Conservation (phyloP, 2,329 filamentous ascomycete species). For the Sclerotinia minor region DNA sequence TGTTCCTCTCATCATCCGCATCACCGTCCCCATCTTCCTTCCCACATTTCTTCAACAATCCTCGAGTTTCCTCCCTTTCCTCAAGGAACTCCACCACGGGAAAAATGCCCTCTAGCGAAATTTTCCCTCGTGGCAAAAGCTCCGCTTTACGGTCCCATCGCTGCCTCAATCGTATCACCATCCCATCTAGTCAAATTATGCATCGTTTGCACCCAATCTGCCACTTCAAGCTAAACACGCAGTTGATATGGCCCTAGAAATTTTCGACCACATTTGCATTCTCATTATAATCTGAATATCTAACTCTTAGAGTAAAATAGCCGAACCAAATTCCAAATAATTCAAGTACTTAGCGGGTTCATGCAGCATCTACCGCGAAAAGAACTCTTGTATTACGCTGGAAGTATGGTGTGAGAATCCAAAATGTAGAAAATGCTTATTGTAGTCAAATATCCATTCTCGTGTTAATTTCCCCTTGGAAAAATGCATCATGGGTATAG, state of each 20-base stretch:
- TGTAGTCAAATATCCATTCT: neutral
- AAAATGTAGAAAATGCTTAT: slow-evolving; percentile 27
- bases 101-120: neutral
- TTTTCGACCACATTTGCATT: slow-evolving; percentile 36
- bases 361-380: slow-evolving; percentile 36
- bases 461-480: neutral
- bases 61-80: neutral
- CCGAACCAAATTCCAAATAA: slow-evolving; percentile 40
- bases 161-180: neutral
- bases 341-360: slow-evolving; percentile 41
- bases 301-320: slow-evolving; percentile 27
- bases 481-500: neutral
- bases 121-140: neutral
- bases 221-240: neutral
- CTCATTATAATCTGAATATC: slow-evolving; percentile 31
- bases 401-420: slow-evolving; percentile 31
- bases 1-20: neutral
- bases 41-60: too few species aligned
- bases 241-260: slow-evolving; percentile 25
- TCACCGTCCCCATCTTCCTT: too few species aligned
- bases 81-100: neutral
- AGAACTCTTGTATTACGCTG: slow-evolving; percentile 40
- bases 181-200: neutral
- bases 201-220: neutral
- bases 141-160: neutral